phyloP scores from a whole-genome alignment of 2,329 filamentous ascomycete genomes.

The Arachnomyces sp. region DNA sequence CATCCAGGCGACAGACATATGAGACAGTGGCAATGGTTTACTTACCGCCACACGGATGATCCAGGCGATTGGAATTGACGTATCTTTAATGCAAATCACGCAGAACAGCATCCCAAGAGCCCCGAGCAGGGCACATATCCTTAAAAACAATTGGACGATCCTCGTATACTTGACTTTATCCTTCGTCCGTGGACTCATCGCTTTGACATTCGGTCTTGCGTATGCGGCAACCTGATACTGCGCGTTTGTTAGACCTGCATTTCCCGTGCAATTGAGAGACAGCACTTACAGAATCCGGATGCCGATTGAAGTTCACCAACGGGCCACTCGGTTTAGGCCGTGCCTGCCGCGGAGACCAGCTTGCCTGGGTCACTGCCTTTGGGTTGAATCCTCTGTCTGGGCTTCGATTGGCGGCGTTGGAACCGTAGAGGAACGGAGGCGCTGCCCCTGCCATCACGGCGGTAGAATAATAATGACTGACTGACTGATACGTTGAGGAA shows the following conservation, averaged over 20 bases:
- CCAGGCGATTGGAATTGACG: constrained; percentile 59
- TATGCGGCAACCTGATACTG: constrained; percentile 50
- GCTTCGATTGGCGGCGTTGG: constrained; percentile 42
- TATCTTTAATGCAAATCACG: constrained; percentile 65
- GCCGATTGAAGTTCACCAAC: constrained; percentile 70
- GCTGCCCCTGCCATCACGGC: constrained; percentile 44
- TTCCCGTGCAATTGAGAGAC: constrained; percentile 11
- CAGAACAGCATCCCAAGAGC: constrained; percentile 65
- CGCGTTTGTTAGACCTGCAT: background rate
- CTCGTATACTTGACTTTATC: constrained; percentile 61
- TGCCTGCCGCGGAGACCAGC: constrained; percentile 54
- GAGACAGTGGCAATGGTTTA: constrained; percentile 9
- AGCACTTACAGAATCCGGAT: constrained; percentile 71
- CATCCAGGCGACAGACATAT: background rate
- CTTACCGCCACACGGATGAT: constrained; percentile 68
- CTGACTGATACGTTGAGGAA: constrained; percentile 12
- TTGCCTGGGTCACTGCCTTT: constrained; percentile 73
- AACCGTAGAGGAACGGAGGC: constrained; percentile 67
- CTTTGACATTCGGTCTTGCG: constrained; percentile 51
- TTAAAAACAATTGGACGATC: constrained; percentile 58
- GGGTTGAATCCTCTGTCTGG: constrained; percentile 64
- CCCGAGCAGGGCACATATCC: constrained; percentile 58
- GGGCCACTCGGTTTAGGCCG: constrained; percentile 65
- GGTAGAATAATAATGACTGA: constrained; percentile 10
- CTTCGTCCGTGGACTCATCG: constrained; percentile 64